These are phyloP conservation scores for Polysphondylium violaceum DNA, from an alignment of 78 protist species.

Conservation along the genomic window DNA sequence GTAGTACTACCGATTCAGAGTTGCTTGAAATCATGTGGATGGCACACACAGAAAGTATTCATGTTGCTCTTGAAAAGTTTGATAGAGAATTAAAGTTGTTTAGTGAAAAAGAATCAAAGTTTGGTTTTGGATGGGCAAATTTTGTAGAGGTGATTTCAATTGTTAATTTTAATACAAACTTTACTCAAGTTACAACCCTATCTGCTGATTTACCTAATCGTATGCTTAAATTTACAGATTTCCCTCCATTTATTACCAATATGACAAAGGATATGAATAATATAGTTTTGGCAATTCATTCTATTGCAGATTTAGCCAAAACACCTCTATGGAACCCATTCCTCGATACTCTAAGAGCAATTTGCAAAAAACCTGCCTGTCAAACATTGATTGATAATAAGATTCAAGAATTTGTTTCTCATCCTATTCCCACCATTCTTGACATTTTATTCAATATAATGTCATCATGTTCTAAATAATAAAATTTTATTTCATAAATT, in stretches of 20 bases:
- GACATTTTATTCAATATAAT: slow-evolving; percentile 1
- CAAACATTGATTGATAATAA: neutral
- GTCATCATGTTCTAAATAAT: too few relatives aligned
- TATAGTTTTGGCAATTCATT: slow-evolving; percentile 15
- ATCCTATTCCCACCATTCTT: neutral
- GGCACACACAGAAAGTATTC: slow-evolving; percentile 36
- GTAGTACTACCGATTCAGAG: neutral
- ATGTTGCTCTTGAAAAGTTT: neutral
- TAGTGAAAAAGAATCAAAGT: neutral
- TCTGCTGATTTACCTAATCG: neutral
- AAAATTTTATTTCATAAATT: too few relatives aligned
- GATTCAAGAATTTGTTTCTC: neutral
- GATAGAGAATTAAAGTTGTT: neutral
- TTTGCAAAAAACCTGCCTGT: slow-evolving; percentile 17
- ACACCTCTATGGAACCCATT: slow-evolving; percentile 12
- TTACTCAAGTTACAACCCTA: slow-evolving; percentile 5
- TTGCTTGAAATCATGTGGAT: slow-evolving; percentile 31
- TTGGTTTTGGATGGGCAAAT: slow-evolving; percentile 57
- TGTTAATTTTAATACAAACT: slow-evolving; percentile 37
- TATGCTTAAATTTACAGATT: neutral
- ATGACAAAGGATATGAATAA: slow-evolving; percentile 13
- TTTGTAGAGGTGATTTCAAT: slow-evolving; percentile 37
- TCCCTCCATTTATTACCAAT: slow-evolving; percentile 54
- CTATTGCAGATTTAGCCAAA: slow-evolving; percentile 16
- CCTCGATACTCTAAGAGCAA: neutral